Evolutionary conservation across 2,329 filamentous ascomycete species (phyloP).

Genomic region (Apiospora koreana): DNA sequence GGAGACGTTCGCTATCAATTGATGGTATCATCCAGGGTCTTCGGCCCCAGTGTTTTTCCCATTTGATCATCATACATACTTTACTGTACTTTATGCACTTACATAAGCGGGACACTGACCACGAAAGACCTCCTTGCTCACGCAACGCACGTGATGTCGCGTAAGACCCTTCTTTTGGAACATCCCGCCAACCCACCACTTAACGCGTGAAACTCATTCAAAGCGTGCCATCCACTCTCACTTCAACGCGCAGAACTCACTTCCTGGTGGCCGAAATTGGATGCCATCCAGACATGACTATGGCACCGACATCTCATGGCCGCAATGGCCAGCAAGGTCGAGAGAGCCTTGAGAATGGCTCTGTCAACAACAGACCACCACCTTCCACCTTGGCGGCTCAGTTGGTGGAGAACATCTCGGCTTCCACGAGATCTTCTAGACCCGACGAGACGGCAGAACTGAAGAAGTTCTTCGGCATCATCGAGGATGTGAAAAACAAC

Average conservation of each 20-base stretch:
- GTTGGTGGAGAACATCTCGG: slow-evolving; percentile 78
- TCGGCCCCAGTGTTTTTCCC: background rate
- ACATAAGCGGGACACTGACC: background rate
- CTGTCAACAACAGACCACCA: slow-evolving; percentile 41
- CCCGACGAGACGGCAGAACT: slow-evolving; percentile 73
- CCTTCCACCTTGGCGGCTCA: slow-evolving; percentile 87
- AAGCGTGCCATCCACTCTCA: background rate
- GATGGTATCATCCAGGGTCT: background rate
- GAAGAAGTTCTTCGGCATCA: slow-evolving; percentile 64
- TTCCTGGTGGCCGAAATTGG: background rate
- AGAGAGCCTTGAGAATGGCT: slow-evolving; percentile 25
- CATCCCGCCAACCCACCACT: background rate
- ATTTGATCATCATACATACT: background rate
- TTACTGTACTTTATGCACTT: background rate
- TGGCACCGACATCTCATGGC: slow-evolving; percentile 34
- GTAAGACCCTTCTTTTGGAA: background rate
- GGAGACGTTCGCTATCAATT: background rate
- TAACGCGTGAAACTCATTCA: background rate
- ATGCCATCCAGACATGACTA: slow-evolving; percentile 14
- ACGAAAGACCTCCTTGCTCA: too few species aligned
- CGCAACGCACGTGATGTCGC: slow-evolving; percentile 3
- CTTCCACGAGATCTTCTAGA: slow-evolving; percentile 61
- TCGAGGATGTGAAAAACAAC: slow-evolving; percentile 55
- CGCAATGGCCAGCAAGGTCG: slow-evolving; percentile 25
- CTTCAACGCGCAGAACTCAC: background rate